Conservation (phyloP, 78 protist genomes). For the Dictyostelium intermedium region DNA sequence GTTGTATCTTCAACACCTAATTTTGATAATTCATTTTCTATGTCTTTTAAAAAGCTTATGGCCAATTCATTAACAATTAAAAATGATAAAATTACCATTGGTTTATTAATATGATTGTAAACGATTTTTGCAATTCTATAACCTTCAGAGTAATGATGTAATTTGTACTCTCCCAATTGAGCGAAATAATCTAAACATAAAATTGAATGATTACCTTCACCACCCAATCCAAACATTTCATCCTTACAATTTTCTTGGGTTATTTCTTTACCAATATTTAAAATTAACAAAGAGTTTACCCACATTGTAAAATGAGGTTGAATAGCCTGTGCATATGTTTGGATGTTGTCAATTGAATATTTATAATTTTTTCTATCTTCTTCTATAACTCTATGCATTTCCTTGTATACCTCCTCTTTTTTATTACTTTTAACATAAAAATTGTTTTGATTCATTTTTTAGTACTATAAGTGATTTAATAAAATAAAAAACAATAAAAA, state of each 20-base stretch:
- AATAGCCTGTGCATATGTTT: neutral
- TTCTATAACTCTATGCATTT: neutral
- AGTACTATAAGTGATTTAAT: too few species aligned
- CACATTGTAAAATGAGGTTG: neutral
- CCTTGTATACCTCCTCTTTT: neutral
- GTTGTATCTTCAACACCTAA: neutral
- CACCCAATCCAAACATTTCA: neutral
- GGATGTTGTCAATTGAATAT: neutral
- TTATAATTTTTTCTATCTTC: neutral
- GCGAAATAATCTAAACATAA: neutral
- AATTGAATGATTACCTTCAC: neutral
- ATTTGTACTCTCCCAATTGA: neutral
- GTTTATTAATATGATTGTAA: neutral
- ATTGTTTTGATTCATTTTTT: neutral
- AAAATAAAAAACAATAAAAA: too few species aligned
- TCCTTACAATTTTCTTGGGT: neutral
- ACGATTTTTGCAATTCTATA: neutral
- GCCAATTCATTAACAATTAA: neutral
- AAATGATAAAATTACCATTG: neutral
- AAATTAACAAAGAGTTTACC: neutral
- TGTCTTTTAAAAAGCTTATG: neutral
- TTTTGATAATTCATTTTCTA: neutral
- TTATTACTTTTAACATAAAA: neutral
- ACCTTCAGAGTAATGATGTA: neutral
- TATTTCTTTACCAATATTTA: neutral